These are phyloP conservation scores for Sisymbrium altissimum DNA, from an alignment of 345 rosid genomes.

Conservation along the genomic window DNA sequence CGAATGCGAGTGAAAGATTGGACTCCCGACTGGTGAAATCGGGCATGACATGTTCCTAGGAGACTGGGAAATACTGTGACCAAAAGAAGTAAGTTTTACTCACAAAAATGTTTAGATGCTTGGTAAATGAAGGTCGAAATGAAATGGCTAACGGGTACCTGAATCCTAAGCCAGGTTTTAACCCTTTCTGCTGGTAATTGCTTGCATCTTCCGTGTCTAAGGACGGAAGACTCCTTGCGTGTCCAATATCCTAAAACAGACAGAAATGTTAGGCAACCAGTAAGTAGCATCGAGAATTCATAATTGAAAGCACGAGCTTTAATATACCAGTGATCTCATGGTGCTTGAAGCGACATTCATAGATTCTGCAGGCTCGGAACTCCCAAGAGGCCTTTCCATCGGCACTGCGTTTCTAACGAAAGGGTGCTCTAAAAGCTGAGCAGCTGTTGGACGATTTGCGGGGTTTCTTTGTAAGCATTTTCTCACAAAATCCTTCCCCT, in stretches of 20 bases:
- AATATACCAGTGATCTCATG: slow-evolving; percentile 61
- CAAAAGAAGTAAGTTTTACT: background rate
- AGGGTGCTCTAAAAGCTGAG: slow-evolving; percentile 60
- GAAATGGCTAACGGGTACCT: slow-evolving; percentile 39
- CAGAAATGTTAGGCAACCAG: slow-evolving; percentile 30
- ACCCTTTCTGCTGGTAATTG: slow-evolving; percentile 45
- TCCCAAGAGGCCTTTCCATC: slow-evolving; percentile 49
- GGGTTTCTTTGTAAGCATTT: slow-evolving; percentile 72
- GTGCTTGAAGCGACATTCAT: slow-evolving; percentile 40
- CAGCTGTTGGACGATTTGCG: slow-evolving; percentile 56
- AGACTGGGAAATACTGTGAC: slow-evolving; percentile 44
- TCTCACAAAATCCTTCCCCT: slow-evolving; percentile 73
- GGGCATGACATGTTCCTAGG: slow-evolving; percentile 59
- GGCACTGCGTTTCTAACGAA: slow-evolving; percentile 59
- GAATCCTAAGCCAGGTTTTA: slow-evolving; percentile 40
- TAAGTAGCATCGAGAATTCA: background rate
- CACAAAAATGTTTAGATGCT: background rate
- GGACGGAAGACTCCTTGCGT: slow-evolving; percentile 40
- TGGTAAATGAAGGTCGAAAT: background rate
- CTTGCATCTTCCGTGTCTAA: slow-evolving; percentile 44
- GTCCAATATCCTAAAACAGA: slow-evolving; percentile 48
- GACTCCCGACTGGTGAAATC: slow-evolving; percentile 62
- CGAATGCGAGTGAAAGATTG: slow-evolving; percentile 52
- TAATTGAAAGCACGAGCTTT: background rate
- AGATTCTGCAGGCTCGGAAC: slow-evolving; percentile 42